Evolutionary conservation across 768 basidiomycete species (phyloP).

Genomic region (Candolleomyces eurysporus): DNA sequence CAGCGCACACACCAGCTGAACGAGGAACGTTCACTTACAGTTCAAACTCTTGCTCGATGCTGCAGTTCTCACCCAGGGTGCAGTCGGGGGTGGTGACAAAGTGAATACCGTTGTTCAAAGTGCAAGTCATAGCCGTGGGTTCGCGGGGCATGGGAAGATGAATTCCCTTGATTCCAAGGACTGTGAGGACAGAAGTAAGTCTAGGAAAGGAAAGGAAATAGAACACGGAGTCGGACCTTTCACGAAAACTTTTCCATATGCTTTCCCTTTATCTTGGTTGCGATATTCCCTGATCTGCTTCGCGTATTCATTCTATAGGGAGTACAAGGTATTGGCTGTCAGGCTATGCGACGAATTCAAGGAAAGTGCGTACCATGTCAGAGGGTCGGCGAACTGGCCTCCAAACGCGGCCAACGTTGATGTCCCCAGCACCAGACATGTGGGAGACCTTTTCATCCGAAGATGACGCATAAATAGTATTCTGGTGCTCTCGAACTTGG

Average conservation of each 20-base stretch:
- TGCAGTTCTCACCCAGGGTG: slow-evolving; percentile 52
- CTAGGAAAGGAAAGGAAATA: neutral
- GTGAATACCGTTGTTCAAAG: slow-evolving; percentile 95
- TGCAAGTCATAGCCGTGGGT: slow-evolving; percentile 74
- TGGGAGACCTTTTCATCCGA: slow-evolving; percentile 77
- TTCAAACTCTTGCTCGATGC: slow-evolving; percentile 88
- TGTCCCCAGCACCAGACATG: slow-evolving; percentile 72
- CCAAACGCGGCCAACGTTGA: slow-evolving; percentile 85
- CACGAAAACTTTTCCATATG: slow-evolving; percentile 92
- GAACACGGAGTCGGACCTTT: slow-evolving; percentile 53
- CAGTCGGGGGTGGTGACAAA: slow-evolving; percentile 88
- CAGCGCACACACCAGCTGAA: neutral
- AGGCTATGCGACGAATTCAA: neutral
- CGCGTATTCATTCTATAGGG: slow-evolving; percentile 82
- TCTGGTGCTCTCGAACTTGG: slow-evolving; percentile 73
- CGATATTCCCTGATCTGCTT: slow-evolving; percentile 85
- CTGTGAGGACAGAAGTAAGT: slow-evolving; percentile 38
- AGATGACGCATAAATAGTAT: slow-evolving; percentile 78
- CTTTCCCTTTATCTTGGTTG: slow-evolving; percentile 76
- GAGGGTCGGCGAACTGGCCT: slow-evolving; percentile 83
- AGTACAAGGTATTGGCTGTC: neutral
- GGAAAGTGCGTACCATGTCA: slow-evolving; percentile 70
- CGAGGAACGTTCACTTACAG: slow-evolving; percentile 50
- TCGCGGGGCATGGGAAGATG: slow-evolving; percentile 78
- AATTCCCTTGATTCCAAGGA: slow-evolving; percentile 71